Base-by-base conservation (phyloP, 2,329 filamentous ascomycete species). In the Cryoendolithus antarcticus region DNA sequence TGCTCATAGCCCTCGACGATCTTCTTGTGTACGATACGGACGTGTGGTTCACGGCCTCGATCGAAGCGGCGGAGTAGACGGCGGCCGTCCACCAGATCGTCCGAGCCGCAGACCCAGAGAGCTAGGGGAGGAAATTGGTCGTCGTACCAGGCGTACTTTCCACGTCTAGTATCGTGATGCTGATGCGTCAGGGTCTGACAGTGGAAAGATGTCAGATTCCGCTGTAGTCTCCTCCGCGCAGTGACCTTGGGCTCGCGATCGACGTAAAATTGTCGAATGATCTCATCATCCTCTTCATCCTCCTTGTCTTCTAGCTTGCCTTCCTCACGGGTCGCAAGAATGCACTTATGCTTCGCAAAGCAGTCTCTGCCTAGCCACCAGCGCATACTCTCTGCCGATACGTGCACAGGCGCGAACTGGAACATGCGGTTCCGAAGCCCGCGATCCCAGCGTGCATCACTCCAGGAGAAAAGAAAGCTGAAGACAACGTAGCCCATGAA, bases 291-390 rank as follows among this genome's bases (percentile, higher is more conserved):
- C 39, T 62, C 59, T 30, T 63, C 59, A 46, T 70, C 59, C 50
- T 71, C 61, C 30, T 55, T 62, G 37, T 79, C 74, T 39, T 82
- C 77, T 40, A 77, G 67, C 21, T 60, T 64, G 33, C 80, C 75
- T 49, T 81, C 76, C 45, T 88, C 82, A 30, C 74, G 73, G 1
- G 86, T 93, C 1, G 83, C 73, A 5, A 95, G 66, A 37, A 95
- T 93, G 55, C 88, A 95, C 56, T 83, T 85, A 52, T 94, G 85
- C 50, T 71, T 77, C 21, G 76, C 80, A 53, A 93, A 95, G 49
- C 86, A 86, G 51, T 91, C 85, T 3, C 80, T 68, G 0, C 88
- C 89, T 1, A 95, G 71, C 89, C 89, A 95, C 89, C 89, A 96
- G 4, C 85, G 72, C 85, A 95, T 94, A 43, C 78, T 81, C 62